Percentiles rank a stretch among this genome's conserved stretches.
Conservation (phyloP, 2,329 filamentous ascomycete genomes). For the Westerdykella aurantiaca region DNA sequence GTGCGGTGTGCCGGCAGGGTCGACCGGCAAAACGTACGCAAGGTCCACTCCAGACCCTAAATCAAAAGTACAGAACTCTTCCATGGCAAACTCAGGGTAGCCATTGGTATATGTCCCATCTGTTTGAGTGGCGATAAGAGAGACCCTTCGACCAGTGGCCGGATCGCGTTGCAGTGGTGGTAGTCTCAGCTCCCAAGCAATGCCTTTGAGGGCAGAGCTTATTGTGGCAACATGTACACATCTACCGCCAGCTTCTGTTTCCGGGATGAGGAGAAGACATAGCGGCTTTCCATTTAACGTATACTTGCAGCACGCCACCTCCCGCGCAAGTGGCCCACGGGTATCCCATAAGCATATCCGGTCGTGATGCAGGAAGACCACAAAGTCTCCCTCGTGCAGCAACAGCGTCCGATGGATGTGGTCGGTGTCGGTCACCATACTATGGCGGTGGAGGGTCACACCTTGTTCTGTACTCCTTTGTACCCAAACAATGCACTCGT, state of each 20-base stretch:
- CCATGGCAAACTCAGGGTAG: conserved; percentile 43
- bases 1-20: conserved; percentile 71
- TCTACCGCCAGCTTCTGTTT: conserved; percentile 50
- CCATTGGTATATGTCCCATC: conserved; percentile 28
- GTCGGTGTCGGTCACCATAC: conserved; percentile 59
- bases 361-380: conserved; percentile 71
- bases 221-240: conserved; percentile 69
- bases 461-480: conserved; percentile 51
- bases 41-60: conserved; percentile 53
- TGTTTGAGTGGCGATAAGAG: conserved; percentile 13
- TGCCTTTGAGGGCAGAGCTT: conserved; percentile 68
- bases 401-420: conserved; percentile 78
- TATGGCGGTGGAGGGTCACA: conserved; percentile 59
- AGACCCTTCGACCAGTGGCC: conserved; percentile 23
- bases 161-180: conserved; percentile 41
- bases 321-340: conserved; percentile 51
- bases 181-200: conserved; percentile 73
- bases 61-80: conserved; percentile 66
- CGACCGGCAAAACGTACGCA: conserved; percentile 67
- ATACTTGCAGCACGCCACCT: conserved; percentile 57
- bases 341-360: conserved; percentile 77
- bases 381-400: conserved; percentile 68
- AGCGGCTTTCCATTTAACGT: conserved; percentile 63
- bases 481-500: conserved; percentile 79
- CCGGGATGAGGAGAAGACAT: conserved; percentile 71